Evolutionary conservation across 148 eudicot genomes (phyloP), one percentile per base, ranked within the genome.

Genomic region (Talinum fruticosum): DNA sequence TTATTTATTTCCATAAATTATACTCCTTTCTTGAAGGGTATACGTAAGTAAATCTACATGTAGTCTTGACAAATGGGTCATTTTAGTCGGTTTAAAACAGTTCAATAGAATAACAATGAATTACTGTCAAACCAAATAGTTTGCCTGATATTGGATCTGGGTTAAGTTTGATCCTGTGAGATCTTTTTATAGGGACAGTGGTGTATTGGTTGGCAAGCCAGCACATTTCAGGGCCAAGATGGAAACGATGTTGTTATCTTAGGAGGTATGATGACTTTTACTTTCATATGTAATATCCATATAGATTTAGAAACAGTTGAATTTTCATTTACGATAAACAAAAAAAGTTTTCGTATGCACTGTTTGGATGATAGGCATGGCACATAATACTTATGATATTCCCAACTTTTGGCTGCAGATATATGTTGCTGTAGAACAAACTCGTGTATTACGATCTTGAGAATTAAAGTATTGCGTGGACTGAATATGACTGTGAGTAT

Each of bases 381-480:
- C 64, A 12, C 18, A 12, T 49, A 59, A 59, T 24, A 59, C 29
- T 5, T 2, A 76, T 64, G 30, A 57, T 57, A 8, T 19, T 62
- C 71, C 44, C 13, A 16, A 65, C 44, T 74, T 64, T 78, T n/a
- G 79, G 72, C 54, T 74, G 80, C 96, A 94, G 98, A 94, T 87
- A n/a, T n/a, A 81, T 94, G 83, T 93, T 92, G 69, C 93, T 94
- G 6, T 85, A 95, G 47, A 85, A 84, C 85, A 93, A 88, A 83
- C 86, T 93, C 2, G 90, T 93, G 19, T 71, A 86, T 69, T 93
- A 91, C 74, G 91, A 93, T 75, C 85, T 91, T 18, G 96, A 85
- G 75, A 88, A 89, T 37, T 83, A 84, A 73, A 84, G 85, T 57
- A 84, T 93, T 68, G 98, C 96, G 76, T 91, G 96, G 97, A 81